A percentile compares a stretch with the other conserved stretches of the same genome.
phyloP scores from a whole-genome alignment of 768 basidiomycete species.

The Tephrocybe sp. region DNA sequence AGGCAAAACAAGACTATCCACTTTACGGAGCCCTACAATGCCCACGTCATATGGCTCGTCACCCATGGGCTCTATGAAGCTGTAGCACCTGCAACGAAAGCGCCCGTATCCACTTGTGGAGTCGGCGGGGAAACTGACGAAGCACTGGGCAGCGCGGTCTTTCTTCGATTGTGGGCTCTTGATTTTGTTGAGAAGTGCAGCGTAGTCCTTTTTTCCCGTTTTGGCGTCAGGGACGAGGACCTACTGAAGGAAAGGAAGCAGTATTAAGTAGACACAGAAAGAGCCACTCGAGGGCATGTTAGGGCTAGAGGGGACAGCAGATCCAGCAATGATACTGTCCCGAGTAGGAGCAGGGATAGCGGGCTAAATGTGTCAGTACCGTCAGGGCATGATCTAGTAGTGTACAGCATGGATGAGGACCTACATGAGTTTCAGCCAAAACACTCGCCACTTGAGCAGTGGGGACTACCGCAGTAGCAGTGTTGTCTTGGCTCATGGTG shows the following conservation, averaged over 20 bases:
- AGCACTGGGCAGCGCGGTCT: constrained; percentile 11
- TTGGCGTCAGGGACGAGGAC: constrained; percentile 3
- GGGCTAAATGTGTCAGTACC: neutral
- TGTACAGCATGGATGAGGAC: too few species aligned
- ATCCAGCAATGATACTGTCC: neutral
- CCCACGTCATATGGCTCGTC: constrained; percentile 11
- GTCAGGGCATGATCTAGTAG: too few species aligned
- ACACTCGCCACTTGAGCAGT: neutral
- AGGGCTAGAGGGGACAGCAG: neutral
- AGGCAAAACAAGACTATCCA: neutral
- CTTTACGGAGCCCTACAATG: constrained; percentile 2
- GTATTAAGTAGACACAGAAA: constrained; percentile 9
- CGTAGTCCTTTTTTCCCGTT: constrained; percentile 4
- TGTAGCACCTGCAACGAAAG: neutral
- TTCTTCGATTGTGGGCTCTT: neutral
- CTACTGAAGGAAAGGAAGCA: constrained; percentile 1
- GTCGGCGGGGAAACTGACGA: neutral
- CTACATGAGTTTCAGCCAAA: too few species aligned
- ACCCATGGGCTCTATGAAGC: constrained; percentile 8
- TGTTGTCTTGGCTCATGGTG: neutral
- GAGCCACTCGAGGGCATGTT: neutral
- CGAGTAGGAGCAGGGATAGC: neutral
- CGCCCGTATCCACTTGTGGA: neutral
- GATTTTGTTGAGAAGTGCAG: constrained; percentile 6
- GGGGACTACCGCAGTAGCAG: neutral